Conservation (phyloP, 2,329 filamentous ascomycete species). For the Epichloe brachyelytri region DNA sequence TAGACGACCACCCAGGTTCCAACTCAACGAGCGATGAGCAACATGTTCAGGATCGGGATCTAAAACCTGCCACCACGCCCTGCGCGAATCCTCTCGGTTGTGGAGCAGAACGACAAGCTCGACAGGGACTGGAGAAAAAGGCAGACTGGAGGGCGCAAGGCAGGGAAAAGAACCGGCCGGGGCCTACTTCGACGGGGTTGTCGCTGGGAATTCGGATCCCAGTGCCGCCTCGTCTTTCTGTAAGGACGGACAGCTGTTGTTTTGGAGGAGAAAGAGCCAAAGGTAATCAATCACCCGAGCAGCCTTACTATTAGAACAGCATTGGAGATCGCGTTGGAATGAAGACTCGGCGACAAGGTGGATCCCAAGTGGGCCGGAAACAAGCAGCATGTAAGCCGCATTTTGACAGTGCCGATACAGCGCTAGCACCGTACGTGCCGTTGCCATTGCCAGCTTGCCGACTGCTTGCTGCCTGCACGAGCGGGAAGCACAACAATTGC, state of each 20-base stretch:
- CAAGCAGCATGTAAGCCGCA: neutral
- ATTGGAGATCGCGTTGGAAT: constrained; percentile 1
- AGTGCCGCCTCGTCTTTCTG: neutral
- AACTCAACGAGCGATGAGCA: neutral
- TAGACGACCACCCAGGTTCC: neutral
- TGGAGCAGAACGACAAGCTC: no score
- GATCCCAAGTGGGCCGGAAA: neutral
- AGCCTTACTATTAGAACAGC: neutral
- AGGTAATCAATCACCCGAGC: neutral
- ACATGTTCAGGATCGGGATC: no score
- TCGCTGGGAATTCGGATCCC: neutral
- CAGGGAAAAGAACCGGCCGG: constrained; percentile 1
- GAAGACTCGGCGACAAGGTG: neutral
- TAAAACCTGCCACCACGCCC: neutral
- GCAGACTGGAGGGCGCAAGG: neutral
- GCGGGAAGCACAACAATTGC: neutral
- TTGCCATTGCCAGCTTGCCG: neutral
- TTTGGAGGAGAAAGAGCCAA: neutral
- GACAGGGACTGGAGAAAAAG: neutral
- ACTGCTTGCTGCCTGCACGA: neutral
- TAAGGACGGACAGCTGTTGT: neutral
- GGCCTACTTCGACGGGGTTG: neutral
- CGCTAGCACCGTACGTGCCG: neutral
- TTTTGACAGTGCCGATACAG: neutral
- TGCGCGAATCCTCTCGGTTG: neutral